Evolutionary conservation across 805 yeast species (phyloP).

Genomic region (Saccharomycopsis sp.): DNA sequence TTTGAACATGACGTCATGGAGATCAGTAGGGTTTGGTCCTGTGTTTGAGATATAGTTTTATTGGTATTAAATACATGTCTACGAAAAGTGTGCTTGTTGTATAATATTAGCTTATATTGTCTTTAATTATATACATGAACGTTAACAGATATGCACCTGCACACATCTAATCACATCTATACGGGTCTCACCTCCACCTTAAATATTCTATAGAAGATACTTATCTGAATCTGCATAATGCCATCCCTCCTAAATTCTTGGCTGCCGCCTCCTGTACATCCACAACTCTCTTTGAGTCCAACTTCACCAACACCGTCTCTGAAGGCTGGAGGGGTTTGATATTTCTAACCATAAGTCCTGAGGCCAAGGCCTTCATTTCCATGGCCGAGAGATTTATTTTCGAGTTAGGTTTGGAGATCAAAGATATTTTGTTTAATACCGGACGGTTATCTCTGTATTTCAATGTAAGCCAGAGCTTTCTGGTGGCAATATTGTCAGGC

Average conservation of each 20-base stretch:
- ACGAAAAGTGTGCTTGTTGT: too few relatives aligned
- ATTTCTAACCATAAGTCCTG: constrained; percentile 68
- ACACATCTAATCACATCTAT: too few relatives aligned
- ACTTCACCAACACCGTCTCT: constrained; percentile 69
- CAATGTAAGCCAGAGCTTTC: constrained; percentile 87
- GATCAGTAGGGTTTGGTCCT: constrained; percentile 62
- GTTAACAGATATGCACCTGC: background rate
- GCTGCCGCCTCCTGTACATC: constrained; percentile 85
- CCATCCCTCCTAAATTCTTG: constrained; percentile 65
- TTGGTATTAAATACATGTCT: too few relatives aligned
- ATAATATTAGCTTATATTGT: too few relatives aligned
- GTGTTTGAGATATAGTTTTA: constrained; percentile 35
- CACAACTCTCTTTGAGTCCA: constrained; percentile 46
- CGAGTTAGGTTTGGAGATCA: constrained; percentile 82
- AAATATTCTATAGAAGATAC: too few relatives aligned
- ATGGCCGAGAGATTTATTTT: constrained; percentile 54
- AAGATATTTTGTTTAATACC: constrained; percentile 61
- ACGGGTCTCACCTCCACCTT: too few relatives aligned
- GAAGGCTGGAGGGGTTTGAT: constrained; percentile 84
- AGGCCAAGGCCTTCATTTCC: constrained; percentile 67
- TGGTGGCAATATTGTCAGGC: constrained; percentile 75
- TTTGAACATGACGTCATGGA: constrained; percentile 81
- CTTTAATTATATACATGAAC: background rate
- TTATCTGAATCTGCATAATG: constrained; percentile 70
- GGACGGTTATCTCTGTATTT: constrained; percentile 80